Base-by-base conservation (phyloP, 768 basidiomycete species). In the Leccinum obscurum region DNA sequence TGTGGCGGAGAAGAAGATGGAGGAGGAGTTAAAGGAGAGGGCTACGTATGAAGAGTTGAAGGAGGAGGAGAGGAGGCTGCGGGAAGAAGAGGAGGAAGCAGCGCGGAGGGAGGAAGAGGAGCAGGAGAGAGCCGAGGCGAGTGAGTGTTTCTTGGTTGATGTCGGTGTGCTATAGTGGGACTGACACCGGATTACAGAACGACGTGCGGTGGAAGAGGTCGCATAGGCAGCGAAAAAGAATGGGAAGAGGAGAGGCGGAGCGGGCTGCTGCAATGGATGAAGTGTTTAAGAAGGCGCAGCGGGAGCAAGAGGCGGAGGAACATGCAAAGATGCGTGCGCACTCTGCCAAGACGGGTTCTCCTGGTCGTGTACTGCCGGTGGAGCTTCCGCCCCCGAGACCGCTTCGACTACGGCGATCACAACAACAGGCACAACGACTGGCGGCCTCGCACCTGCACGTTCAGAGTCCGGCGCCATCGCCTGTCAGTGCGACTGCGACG, bases 121-220 rank as follows among this genome's bases (percentile, higher is more conserved):
- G 46, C 81, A 79, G 60, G 72, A 61, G 44, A 75, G 80, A 46
- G 55, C 70, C 32, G 85, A 81, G 71, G 85, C 74, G 62, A 86
- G 89, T 89, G 14, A 26, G 22, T 49, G 4, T 10, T 34, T 34
- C 3, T 34, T 34, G 34, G 34, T 34, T 24, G 24, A 24, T 24
- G 24, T 24, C 2, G 24, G 2, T 24, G 24, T 24, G 34, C 1
- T 10, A 6, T 11, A 13, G 3, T 34, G 34, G 34, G 10, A 34
- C 34, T 34, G 34, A 34, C 34, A 2, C 0, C 11, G 11, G 34
- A 34, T 34, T 34, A 22, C 24, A 87, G 86, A 86, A 69, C 81
- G 64, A 55, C 72, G 56, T n/a, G 87, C 82, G 26, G 86, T 81
- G 58, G 87, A 86, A 61, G 87, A 81, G 53, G 86, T 77, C 17